Base-by-base conservation (phyloP, 768 basidiomycete species). In the Amanita molliuscula region DNA sequence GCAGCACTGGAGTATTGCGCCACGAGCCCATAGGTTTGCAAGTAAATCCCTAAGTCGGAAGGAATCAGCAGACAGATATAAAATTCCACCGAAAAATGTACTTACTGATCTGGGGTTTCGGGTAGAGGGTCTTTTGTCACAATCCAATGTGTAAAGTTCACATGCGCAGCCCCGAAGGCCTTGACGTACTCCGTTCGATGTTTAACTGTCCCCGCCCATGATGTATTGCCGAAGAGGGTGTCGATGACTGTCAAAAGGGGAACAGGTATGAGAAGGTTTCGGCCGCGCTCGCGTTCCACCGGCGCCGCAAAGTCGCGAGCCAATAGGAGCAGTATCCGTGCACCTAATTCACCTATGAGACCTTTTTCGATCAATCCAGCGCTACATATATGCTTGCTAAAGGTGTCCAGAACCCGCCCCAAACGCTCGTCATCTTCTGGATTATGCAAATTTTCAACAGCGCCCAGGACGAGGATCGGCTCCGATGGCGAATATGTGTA, bases 91-190 rank as follows among this genome's bases (percentile, higher is more conserved):
- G 29, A 31, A 36, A 9, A 36, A 44, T 11, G 23, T 25, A 21
- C 18, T 10, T 44, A 44, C 42, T 18, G 11, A 29, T 41, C 42
- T 11, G 28, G 21, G 6, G 11, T 44, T 25, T 44, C 42, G 11
- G 18, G 42, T 29, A 44, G 9, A 21, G 42, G 11, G 6, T 44
- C 43, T 9, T 23, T 44, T 31, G 43, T 44, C 23, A 44, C 43
- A 20, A 31, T 31, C 43, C 43, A 44, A 20, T 44, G 43, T n/a
- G 43, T 44, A 44, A 44, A 44, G 43, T 44, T 44, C 13, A 44
- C 43, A 31, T 44, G 18, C 6, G 23, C 23, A 37, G 13, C 13
- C 10, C 13, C 3, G 16, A 37, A 37, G 13, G 36, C 36, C 13
- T 37, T n/a, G 13, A 2, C 16, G 16, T n/a, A 37, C 36, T 37